Base-by-base conservation (phyloP, 345 rosid species). In the Heritiera littoralis region DNA sequence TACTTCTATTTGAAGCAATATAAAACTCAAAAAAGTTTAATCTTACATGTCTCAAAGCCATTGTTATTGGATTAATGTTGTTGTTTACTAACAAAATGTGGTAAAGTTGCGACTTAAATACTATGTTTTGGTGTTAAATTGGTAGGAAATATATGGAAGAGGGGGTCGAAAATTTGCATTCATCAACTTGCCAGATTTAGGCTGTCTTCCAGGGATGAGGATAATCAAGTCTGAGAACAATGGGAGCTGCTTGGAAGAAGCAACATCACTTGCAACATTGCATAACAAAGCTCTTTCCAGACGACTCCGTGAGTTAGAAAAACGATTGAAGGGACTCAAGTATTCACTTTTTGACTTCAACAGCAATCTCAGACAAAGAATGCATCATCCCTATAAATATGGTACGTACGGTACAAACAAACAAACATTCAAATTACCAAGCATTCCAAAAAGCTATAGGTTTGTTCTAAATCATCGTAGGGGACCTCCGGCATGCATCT, bases 151-250 rank as follows among this genome's bases (percentile, higher is more conserved):
- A 64, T 86, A 93, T 79, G 80, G 68, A 40, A 66, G 67, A 7
- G 99, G 99, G 28, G 98, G 95, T 41, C 81, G 97, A 6, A 93
- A 93, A 82, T 90, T 93, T 74, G 97, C 84, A 1, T 86, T 95
- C 78, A 77, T 88, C 69, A 91, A 90, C 81, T 68, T 92, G 38
- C 91, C 93, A 0, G 84, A 85, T 32, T 71, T 92, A 49, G 98
- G 98, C 18, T 95, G 98, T 81, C 46, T 93, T 23, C 98, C 98
- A 11, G 87, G 63, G 40, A 80, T 87, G 54, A 85, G 97, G 70
- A 74, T 86, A 58, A 59, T 86, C 48, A 72, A 81, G 67, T 38
- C 84, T 14, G 80, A 67, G 9, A 80, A 48, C 30, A 79, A 71
- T 49, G 89, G 92, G 7, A 87, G 85, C 73, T 95, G 98, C 87